Percentiles rank a stretch among this genome's conserved stretches.
These are phyloP conservation scores for Achlya hypogyna DNA, from an alignment of 352 stramenopile genomes.

Conservation along the genomic window DNA sequence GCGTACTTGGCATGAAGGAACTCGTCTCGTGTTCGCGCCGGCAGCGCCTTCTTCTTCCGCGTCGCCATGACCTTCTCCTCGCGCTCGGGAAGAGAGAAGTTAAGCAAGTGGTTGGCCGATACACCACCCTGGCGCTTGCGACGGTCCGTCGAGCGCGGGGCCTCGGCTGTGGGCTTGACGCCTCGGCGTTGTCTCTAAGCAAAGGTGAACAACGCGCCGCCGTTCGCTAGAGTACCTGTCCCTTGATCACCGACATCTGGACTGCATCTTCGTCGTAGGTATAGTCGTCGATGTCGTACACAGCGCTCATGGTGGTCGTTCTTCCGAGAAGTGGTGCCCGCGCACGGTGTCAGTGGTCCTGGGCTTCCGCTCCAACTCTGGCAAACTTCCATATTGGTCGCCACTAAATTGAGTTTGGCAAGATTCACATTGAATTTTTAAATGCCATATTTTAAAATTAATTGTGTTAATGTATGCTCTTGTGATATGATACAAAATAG, in stretches of 20 bases:
- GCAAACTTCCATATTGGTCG: background rate
- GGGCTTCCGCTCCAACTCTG: background rate
- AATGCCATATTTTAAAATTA: background rate
- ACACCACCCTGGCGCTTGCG: constrained; percentile 28
- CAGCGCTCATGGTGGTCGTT: background rate
- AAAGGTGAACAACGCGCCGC: background rate
- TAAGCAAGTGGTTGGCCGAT: constrained; percentile 75
- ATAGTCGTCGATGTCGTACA: constrained; percentile 11
- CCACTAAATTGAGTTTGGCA: constrained; percentile 1
- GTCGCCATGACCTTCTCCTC: constrained; percentile 33
- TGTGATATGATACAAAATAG: background rate
- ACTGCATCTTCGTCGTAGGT: constrained; percentile 16
- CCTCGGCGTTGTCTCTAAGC: background rate
- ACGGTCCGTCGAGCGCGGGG: background rate
- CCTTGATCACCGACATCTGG: constrained; percentile 13
- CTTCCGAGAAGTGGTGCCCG: background rate
- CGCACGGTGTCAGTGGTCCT: background rate
- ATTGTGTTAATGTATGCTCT: too few species aligned
- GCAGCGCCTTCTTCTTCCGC: constrained; percentile 48
- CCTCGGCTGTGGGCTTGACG: background rate
- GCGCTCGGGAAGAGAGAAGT: constrained; percentile 70
- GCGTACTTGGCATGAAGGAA: constrained; percentile 78
- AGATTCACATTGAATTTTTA: constrained; percentile 6
- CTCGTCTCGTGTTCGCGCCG: constrained; percentile 62
- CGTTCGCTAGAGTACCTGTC: background rate